Base-by-base conservation (phyloP, 2,329 filamentous ascomycete species). In the Parascedosporium putredinis region DNA sequence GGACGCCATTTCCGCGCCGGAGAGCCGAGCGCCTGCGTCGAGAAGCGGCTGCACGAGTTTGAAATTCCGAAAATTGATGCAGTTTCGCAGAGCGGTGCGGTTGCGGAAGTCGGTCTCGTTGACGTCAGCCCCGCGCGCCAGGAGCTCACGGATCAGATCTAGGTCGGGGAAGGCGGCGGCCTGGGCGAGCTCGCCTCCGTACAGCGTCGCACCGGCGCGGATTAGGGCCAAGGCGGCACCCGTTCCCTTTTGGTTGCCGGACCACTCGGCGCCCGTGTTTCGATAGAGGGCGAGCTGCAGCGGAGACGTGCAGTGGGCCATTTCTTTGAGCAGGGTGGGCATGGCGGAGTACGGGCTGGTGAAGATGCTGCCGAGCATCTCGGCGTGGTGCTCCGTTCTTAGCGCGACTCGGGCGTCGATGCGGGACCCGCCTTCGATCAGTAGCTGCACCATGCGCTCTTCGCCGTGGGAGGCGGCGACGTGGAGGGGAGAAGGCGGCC, bases 401-500 rank as follows among this genome's bases (percentile, higher is more conserved):
- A 24, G 12, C 8, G 1, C 47, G 4, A 63, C 62, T 8, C 55
- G 57, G 1, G 63, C 62, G 46, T 69, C 64, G 8, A 65, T 59
- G 20, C 67, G 53, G 6, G 66, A 67, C 10, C 63, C 65, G 5
- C 55, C 58, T 1, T 61, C 52, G 2, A 70, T 46, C 6, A 70
- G 61, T 20, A 64, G 55, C 9, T 60, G 50, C 0, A 69, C 64
- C 18, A 69, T 57, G 0, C 65, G 60, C 8, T 57, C 56, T 34
- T 69, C 63, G 1, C 65, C 64, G 23, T 64, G 57, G 0, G 56
- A 52, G 1, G 67, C 64, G 2, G 67, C 67, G 1, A 62, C 59
- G 49, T 70, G 67, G 0, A 70, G 51, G 4, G 67, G 61, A 58
- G n/a, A n/a, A 62, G 69, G 6, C 66, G 65, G 2, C 64, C 56